Base-by-base conservation (phyloP, 768 basidiomycete species). In the Rhodotorula paludigena region DNA sequence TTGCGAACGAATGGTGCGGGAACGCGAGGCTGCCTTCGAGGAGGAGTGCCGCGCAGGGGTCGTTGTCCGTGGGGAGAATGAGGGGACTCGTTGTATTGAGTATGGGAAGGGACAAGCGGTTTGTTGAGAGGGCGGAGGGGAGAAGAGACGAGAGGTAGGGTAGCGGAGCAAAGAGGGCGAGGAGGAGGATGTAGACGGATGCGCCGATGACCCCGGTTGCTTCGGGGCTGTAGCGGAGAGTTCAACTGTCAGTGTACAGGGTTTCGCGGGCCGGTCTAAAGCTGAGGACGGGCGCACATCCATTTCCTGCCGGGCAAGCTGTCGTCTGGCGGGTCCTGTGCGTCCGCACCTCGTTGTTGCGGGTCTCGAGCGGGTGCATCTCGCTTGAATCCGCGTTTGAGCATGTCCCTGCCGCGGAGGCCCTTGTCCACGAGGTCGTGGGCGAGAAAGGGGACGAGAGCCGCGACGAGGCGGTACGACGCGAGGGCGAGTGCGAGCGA, bases 101-200 rank as follows among this genome's bases (percentile, higher is more conserved):
- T 7, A 32, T 5, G 30, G 52, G n/a, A 51, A 48, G 38, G 49
- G 30, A 6, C 6, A 18, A 14, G 16, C 8, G 30, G 49, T 20
- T n/a, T n/a, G n/a, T n/a, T n/a, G n/a, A 16, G 35, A 55, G 30
- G 35, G 64, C 41, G 38, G 30, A 8, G 32, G 68, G 71, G 33
- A 70, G 63, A 52, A 81, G 78, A 63, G 79, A 72, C 32, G 87
- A 83, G 53, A 91, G 89, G 78, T 96, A 99, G 0, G 91, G 89
- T 76, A 97, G 93, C 0, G 94, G 94, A 64, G 96, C 94, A 75
- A 98, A 99, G 9, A 96, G 81, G 64, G 91, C 89, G 70, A 99
- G 80, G 48, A 88, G 80, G 48, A 90, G 83, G 64, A 96, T 88
- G 77, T 98, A 98, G 62, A 93, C 83, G 4, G 87, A 84, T 2